Base-by-base conservation (phyloP, 2,329 filamentous ascomycete species). In the Colletotrichum cordylinicola region DNA sequence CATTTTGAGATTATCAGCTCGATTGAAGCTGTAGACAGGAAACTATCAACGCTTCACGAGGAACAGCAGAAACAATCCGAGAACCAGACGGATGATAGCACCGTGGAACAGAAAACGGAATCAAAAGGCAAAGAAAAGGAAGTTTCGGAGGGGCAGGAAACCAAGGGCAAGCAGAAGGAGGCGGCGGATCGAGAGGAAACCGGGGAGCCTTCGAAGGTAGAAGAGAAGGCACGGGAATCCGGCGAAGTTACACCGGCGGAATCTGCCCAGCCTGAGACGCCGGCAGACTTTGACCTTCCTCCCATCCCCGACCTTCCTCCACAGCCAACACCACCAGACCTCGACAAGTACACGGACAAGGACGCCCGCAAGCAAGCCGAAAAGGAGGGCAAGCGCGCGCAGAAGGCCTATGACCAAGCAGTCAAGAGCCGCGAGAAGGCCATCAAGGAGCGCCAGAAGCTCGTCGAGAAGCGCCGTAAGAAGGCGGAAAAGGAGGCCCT, bases 351-450 rank as follows among this genome's bases (percentile, higher is more conserved):
- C 81, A 85, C 88, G 3, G 92, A 95, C 83, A 93, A 93, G 80
- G 90, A 91, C 8, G 87, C 91, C 33, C 90, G 91, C 10, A 95
- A 94, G 79, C 88, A 92, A 55, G 93, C 92, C 2, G 92, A 95
- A 79, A 94, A 93, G 73, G 93, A 95, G 79, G 88, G 92, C 71
- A 90, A 91, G 67, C 88, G 90, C 15, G 87, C 88, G 2, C 86
- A 91, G 37, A 94, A 94, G 80, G 87, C 88, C 10, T 94, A 95
- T 81, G 90, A 93, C 33, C 89, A 91, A 80, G 90, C 92, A 13
- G 83, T 94, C 76, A 95, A 94, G 82, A 89, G 92, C 75, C 91
- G 91, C 43, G 90, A 92, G 52, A 93, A 90, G 79, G 89, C 90
- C 12, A 86, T 95, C 65, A 90, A 89, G 64, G 91, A 94, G 73